Conservation (phyloP, 805 yeast genomes). For the Cyberlindnera mrakii region DNA sequence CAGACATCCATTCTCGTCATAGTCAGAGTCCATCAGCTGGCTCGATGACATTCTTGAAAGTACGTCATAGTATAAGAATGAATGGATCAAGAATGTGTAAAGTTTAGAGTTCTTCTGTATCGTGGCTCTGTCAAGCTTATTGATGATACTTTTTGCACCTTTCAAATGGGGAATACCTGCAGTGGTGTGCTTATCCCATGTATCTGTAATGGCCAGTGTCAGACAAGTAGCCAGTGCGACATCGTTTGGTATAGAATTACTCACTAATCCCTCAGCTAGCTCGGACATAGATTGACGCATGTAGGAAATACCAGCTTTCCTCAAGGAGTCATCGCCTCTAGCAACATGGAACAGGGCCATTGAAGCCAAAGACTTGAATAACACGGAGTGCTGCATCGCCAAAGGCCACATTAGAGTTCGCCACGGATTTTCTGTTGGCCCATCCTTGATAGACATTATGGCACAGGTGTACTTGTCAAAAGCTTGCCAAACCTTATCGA, state of each 20-base stretch:
- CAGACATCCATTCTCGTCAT: slow-evolving; percentile 13
- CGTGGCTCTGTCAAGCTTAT: slow-evolving; percentile 27
- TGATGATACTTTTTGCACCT: slow-evolving; percentile 59
- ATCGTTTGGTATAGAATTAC: slow-evolving; percentile 47
- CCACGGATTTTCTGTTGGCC: slow-evolving; percentile 67
- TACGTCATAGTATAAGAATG: slow-evolving; percentile 67
- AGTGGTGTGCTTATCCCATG: slow-evolving; percentile 63
- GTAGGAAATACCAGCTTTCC: slow-evolving; percentile 46
- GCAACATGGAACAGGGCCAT: slow-evolving; percentile 61
- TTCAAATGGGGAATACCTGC: slow-evolving; percentile 65
- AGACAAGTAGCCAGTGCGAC: slow-evolving; percentile 63
- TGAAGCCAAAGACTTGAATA: slow-evolving; percentile 58
- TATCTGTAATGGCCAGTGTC: slow-evolving; percentile 57
- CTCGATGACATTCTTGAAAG: slow-evolving; percentile 59
- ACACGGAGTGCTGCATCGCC: slow-evolving; percentile 47
- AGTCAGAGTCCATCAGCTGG: slow-evolving; percentile 31
- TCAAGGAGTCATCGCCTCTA: slow-evolving; percentile 35
- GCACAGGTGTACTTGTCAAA: slow-evolving; percentile 43
- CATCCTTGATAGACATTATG: slow-evolving; percentile 59
- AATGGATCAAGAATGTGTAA: slow-evolving; percentile 27
- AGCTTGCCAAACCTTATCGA: slow-evolving; percentile 24
- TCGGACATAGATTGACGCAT: slow-evolving; percentile 58
- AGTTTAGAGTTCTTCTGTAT: slow-evolving; percentile 11
- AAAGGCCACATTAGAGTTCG: slow-evolving; percentile 49
- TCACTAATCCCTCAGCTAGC: slow-evolving; percentile 48